These are phyloP conservation scores for Solanum clarkiae DNA, from an alignment of 257 asterid species.

Conservation along the genomic window DNA sequence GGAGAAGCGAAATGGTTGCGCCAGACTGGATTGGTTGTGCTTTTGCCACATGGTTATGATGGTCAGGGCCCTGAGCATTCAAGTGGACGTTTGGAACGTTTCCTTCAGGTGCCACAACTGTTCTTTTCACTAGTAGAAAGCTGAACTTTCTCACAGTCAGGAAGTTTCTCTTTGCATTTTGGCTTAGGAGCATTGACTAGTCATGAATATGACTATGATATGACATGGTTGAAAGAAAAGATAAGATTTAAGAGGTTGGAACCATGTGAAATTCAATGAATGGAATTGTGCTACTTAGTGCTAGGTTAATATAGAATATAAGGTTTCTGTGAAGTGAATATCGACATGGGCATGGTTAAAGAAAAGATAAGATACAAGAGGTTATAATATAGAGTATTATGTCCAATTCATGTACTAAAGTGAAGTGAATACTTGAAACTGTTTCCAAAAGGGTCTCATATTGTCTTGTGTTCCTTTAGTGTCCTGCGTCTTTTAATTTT, in stretches of 20 bases:
- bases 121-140: neutral
- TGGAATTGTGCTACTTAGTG: neutral
- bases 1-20: slow-evolving; percentile 84
- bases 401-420: neutral
- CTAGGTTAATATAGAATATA: neutral
- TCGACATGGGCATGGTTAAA: neutral
- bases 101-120: slow-evolving; percentile 38
- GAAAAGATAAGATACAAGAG: neutral
- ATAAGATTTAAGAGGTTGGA: neutral
- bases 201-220: neutral
- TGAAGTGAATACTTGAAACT: neutral
- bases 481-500: neutral
- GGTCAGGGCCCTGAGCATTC: slow-evolving; percentile 87
- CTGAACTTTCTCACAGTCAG: neutral
- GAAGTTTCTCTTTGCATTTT: slow-evolving; percentile 5
- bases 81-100: slow-evolving; percentile 78
- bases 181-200: neutral
- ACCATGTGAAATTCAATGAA: neutral
- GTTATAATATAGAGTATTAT: neutral
- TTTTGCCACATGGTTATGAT: slow-evolving; percentile 69
- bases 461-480: neutral
- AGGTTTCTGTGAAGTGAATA: neutral
- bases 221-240: neutral
- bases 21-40: slow-evolving; percentile 48
- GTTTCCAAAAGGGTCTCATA: neutral